These are phyloP conservation scores for Candida jianshihensis DNA, from an alignment of 805 yeast species.

Conservation along the genomic window DNA sequence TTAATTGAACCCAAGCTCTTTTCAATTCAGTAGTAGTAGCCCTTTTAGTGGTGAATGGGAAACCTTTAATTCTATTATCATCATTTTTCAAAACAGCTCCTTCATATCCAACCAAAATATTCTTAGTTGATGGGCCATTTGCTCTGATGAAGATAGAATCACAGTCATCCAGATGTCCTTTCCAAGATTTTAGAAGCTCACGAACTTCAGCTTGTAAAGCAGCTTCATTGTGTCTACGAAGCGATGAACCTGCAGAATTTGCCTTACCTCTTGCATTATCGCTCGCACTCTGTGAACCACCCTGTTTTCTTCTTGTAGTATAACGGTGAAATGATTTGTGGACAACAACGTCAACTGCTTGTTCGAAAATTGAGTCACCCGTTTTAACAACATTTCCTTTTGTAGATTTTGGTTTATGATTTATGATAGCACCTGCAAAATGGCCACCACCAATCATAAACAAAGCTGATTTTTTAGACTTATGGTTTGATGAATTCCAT, in stretches of 20 bases:
- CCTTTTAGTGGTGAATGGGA: constrained; percentile 87
- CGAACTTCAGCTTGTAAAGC: constrained; percentile 76
- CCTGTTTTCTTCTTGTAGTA: constrained; percentile 94
- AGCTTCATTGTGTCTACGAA: constrained; percentile 85
- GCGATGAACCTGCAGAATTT: constrained; percentile 87
- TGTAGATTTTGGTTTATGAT: constrained; percentile 54
- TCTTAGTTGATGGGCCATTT: constrained; percentile 61
- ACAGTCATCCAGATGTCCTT: constrained; percentile 49
- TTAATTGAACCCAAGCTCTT: constrained; percentile 75
- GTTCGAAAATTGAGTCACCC: constrained; percentile 45
- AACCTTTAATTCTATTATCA: constrained; percentile 58
- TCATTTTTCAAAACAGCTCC: constrained; percentile 42
- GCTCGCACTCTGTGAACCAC: constrained; percentile 91
- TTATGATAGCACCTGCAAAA: constrained; percentile 90
- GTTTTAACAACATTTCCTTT: constrained; percentile 49
- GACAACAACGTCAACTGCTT: constrained; percentile 56
- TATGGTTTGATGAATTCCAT: constrained; percentile 24
- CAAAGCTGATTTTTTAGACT: constrained; percentile 53
- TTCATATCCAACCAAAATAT: constrained; percentile 59
- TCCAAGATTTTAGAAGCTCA: constrained; percentile 63
- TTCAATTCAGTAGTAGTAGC: constrained; percentile 80
- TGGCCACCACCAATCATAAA: constrained; percentile 98
- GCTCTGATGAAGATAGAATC: constrained; percentile 74
- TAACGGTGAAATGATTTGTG: constrained; percentile 91
- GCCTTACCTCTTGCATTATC: constrained; percentile 94